Evolutionary conservation across 2,329 filamentous ascomycete species (phyloP), one percentile per base, ranked within the genome.

Genomic region (Fusarium pininemorale): DNA sequence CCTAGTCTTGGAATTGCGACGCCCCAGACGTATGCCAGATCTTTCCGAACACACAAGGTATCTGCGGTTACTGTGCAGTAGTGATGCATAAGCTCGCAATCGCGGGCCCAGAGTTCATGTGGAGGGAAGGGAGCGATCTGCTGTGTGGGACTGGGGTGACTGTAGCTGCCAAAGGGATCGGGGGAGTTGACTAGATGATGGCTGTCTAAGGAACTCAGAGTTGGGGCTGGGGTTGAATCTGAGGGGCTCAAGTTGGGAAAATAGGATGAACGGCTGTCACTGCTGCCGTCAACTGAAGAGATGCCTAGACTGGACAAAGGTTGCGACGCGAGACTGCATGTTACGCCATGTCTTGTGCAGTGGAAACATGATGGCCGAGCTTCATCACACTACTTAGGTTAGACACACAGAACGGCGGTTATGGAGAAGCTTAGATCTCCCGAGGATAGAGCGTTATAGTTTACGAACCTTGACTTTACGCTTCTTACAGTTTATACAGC

Each of bases 391-490:
- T 78, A 56, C 32, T 28, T 26, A 30, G 22, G 47, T 76, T 62
- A 77, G 63, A 16, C 12, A 51, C 32, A 50, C 28, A 54, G 14
- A 39, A 54, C 20, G 51, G 51, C 20, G 51, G 51, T 7, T 28
- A 39, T 30, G 20, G 26, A 28, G 26, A 37, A 56, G 35, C 39
- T 20, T 45, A 63, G 26, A 6, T 14, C 48, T 53, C 30, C 16
- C 10, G 30, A 37, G 35, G 28, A 28, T 22, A 45, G 38, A 44
- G 20, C 35, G 39, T 22, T 56, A 22, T 28, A 35, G 24, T n/a
- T 50, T 35, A 64, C 78, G 45, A 70, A 81, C 80, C 74, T 81
- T 81, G 32, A 81, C 79, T 63, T 81, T 81, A 41, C 80, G 78
- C 13, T 77, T 73, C 70, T 81, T 81, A 69, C 80, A 81, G 67